Base-by-base conservation (phyloP, 495 filamentous ascomycete species). In the Penicillium herquei region DNA sequence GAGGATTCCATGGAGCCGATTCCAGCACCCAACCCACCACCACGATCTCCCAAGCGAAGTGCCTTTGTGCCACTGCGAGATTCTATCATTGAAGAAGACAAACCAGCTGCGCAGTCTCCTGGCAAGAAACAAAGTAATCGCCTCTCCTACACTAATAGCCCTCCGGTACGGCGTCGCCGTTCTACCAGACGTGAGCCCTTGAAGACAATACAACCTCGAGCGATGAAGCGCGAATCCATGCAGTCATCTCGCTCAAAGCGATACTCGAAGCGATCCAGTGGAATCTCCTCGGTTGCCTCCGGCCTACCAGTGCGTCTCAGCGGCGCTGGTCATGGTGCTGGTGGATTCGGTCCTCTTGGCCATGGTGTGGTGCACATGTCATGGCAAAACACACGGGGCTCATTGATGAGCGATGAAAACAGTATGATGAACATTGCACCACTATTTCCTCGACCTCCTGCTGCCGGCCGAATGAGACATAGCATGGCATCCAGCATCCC, bases 291-390 rank as follows among this genome's bases (percentile, higher is more conserved):
- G 17, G 58, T 74, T 45, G 70, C 70, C 30, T 62, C 74, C 30
- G 70, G 71, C 8, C 52, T 77, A 9, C 73, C 74, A 1, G 65
- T 73, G 3, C 62, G 75, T 49, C 62, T 75, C 17, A 77, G 75
- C 52, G 78, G 77, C 16, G 72, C 77, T 30, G 77, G 77, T 1
- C 78, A 79, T 59, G 77, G 77, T 9, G 73, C 75, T n/a, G 77
- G 75, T 49, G 75, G 73, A 9, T 74, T 76, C 45, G 78, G 78
- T 14, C 77, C 76, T 39, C 70, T 70, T 3, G 74, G 73, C 31
- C 73, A 71, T 46, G 76, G 76, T 10, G 54, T 75, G 6, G 75
- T 79, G 7, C 67, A 73, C n/a, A 57, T 65, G 40, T 80, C 78
- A 16, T 81, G 77, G 78, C 76, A 78, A 47, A 78, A 76, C 41